Evolutionary conservation across 305 asterid species (phyloP).

Genomic region (Ruellia speciosa): DNA sequence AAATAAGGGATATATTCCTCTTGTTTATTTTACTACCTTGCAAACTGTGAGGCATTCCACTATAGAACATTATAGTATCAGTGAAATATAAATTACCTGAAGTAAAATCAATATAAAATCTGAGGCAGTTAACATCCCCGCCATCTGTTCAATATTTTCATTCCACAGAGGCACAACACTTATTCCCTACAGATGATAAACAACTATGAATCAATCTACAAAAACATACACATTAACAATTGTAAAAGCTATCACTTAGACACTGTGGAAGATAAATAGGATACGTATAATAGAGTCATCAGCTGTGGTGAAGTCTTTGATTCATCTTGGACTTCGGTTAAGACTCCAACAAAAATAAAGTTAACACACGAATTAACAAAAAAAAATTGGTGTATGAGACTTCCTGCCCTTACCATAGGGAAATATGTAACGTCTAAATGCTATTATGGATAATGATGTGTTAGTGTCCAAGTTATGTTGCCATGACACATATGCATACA

Average conservation of each 20-base stretch:
- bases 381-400: too few relatives aligned
- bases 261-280: neutral
- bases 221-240: neutral
- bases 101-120: conserved; percentile 62
- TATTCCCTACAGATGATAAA: conserved; percentile 35
- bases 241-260: neutral
- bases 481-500: neutral
- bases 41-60: too few relatives aligned
- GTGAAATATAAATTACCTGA: conserved; percentile 43
- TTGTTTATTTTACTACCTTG: conserved; percentile 2
- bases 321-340: too few relatives aligned
- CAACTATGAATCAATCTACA: too few relatives aligned
- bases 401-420: too few relatives aligned
- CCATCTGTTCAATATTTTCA: conserved; percentile 31
- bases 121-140: conserved; percentile 66
- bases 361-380: too few relatives aligned
- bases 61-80: too few relatives aligned
- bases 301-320: neutral
- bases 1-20: neutral
- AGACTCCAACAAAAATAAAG: too few relatives aligned
- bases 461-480: too few relatives aligned
- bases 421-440: too few relatives aligned
- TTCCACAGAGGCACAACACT: conserved; percentile 54
- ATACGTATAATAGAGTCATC: neutral
- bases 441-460: too few relatives aligned